Evolutionary conservation across 2,329 filamentous ascomycete genomes (phyloP), one percentile per base, ranked within the genome.

Genomic region (Trichoderma simmonsii): DNA sequence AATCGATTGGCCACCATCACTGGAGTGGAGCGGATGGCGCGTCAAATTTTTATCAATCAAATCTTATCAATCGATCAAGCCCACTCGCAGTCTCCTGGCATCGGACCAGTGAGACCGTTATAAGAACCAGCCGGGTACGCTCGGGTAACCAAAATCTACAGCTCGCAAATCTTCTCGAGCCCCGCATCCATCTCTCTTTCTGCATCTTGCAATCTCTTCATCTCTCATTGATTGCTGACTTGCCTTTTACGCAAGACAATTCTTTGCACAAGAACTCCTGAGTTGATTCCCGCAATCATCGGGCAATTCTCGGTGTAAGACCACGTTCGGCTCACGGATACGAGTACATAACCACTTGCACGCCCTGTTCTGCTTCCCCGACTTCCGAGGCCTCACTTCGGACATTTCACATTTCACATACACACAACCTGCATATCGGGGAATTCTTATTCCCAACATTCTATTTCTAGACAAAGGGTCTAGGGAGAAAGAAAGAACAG

Each of bases 31-130:
- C 34, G 30, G 48, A 61, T 59, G 57, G 71, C 34, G 64, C 59
- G 34, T 63, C 65, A 76, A 76, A 75, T 74, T 80, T 81, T 83
- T 82, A 83, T 83, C 81, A 83, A 83, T 83, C 81, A 78, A 80
- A 85, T 85, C 83, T 85, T 83, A 84, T 84, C 83, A 84, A 84
- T 84, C 83, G 77, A 78, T 83, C 83, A 79, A 79, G 74, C 76
- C 78, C 79, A 79, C 77, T 73, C 75, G 71, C 75, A 70, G 71
- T 77, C 78, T 81, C 79, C 78, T 80, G 75, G 75, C 76, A 80
- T 80, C 79, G 77, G 78, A 79, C 78, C 77, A 51, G 79, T 79
- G 73, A 74, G 71, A 21, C 57, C 43, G 26, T 67, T 59, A 65
- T 64, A 71, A 61, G 64, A 36, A 34, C 57, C 62, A 64, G 64